Conservation (phyloP, 2,329 filamentous ascomycete genomes). For the Sarocladium oryzae region DNA sequence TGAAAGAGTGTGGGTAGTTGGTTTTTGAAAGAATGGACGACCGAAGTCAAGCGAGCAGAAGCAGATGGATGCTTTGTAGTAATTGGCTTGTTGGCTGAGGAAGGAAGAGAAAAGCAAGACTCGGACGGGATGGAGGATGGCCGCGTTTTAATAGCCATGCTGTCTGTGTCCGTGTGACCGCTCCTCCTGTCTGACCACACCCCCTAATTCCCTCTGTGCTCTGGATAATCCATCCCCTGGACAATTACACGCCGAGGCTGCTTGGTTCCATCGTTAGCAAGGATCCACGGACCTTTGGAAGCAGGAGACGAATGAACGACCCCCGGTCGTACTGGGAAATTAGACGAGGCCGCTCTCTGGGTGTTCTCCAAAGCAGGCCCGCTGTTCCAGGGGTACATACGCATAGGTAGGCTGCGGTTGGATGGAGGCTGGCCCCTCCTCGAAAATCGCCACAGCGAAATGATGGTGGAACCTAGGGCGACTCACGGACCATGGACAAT, state of each 20-base stretch:
- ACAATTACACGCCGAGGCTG: constrained; percentile 1
- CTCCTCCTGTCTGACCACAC: constrained; percentile 4
- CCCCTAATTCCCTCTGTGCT: constrained; percentile 6
- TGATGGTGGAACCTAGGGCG: constrained; percentile 2
- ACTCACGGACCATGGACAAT: constrained; percentile 6
- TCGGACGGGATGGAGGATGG: constrained; percentile 24
- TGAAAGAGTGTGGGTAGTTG: constrained; percentile 29
- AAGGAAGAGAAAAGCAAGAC: constrained; percentile 21
- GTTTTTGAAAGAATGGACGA: constrained; percentile 50
- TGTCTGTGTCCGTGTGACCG: neutral
- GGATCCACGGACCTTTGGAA: constrained; percentile 1
- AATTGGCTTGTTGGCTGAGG: constrained; percentile 39
- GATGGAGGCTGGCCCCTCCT: neutral
- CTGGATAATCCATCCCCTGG: constrained; percentile 6
- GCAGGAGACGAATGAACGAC: neutral
- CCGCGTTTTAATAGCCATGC: constrained; percentile 40
- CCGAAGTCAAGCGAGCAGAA: constrained; percentile 46
- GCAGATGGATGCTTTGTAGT: constrained; percentile 26
- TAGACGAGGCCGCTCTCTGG: neutral
- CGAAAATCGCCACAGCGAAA: neutral
- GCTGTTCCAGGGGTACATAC: constrained; percentile 8
- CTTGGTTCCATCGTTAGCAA: constrained; percentile 8
- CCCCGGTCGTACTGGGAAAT: constrained; percentile 7
- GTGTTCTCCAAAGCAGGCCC: constrained; percentile 5
- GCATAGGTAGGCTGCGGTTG: constrained; percentile 1